Evolutionary conservation across 192 early-diverging fungal genomes (phyloP), one percentile per base, ranked within the genome.

Genomic region (Bifiguratus adelaidae): DNA sequence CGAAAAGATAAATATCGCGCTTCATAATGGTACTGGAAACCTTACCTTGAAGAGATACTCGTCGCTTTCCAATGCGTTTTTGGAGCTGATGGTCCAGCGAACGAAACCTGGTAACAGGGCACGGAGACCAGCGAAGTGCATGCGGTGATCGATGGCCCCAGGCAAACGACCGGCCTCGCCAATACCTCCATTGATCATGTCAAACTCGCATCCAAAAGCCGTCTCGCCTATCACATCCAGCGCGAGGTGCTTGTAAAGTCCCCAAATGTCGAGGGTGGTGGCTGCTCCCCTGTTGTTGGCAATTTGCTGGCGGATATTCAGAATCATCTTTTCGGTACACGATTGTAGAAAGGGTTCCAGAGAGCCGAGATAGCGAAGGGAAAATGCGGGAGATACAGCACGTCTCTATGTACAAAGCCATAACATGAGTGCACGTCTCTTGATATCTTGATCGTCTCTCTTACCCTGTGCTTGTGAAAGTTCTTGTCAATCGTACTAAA

Each of bases 121-220:
- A n/a, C 33, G n/a, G n/a, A 34, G 33, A 13, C 33, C 33, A n/a
- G n/a, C n/a, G n/a, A n/a, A n/a, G n/a, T n/a, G n/a, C n/a, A n/a
- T n/a, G n/a, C n/a, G n/a, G n/a, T n/a, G n/a, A n/a, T n/a, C n/a
- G n/a, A n/a, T n/a, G n/a, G n/a, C n/a, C n/a, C n/a, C n/a, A n/a
- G n/a, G n/a, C n/a, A n/a, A n/a, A n/a, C n/a, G n/a, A n/a, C n/a
- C n/a, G n/a, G n/a, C n/a, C n/a, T n/a, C n/a, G 12, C 33, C 41
- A 27, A 12, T n/a, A 8, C 24, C n/a, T n/a, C n/a, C n/a, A n/a
- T 70, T 57, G 13, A 76, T 30, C 58, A 76, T 68, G 18, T 62
- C 42, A 34, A 76, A 76, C 4, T 67, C 46, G 21, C 53, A 34
- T 1, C 73, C 73, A 50, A 76, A 76, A 6, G 71, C 71, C 0